Evolutionary conservation across 2,329 filamentous ascomycete genomes (phyloP), one percentile per base, ranked within the genome.

Genomic region (Colletotrichum tropicicola): DNA sequence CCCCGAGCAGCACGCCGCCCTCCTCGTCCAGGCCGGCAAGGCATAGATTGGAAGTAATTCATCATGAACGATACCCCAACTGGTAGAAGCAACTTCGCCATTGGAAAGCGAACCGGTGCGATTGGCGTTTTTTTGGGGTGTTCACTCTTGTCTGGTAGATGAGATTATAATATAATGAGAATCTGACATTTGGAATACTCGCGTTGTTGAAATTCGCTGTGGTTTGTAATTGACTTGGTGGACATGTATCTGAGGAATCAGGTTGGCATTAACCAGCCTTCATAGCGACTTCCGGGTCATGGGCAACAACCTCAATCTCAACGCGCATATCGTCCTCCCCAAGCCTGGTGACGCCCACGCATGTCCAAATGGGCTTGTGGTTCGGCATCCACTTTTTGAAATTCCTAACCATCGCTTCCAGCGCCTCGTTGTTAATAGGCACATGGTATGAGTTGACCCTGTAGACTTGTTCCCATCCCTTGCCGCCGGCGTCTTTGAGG

Each of bases 231-330:
- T n/a, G n/a, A n/a, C n/a, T n/a, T n/a, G n/a, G n/a, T n/a, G n/a
- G n/a, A n/a, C n/a, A n/a, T n/a, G n/a, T n/a, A 13, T 45, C 5
- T 15, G 2, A 12, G 2, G 2, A 15, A 2, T 25, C 13, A 2
- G n/a, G n/a, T 5, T 23, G 43, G 3, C 10, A 8, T 21, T 19
- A 9, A 9, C 19, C 51, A 27, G n/a, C 30, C 5, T 52, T 48
- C 6, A 7, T 13, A 6, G 78, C 78, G 1, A 76, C 78, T 19
- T 82, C 78, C 1, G 68, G 71, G 63, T 79, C 79, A 73, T 83
- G 74, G 1, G 85, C 84, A 8, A 77, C 75, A 9, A 87, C 85
- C 72, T 89, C 87, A 72, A 89, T 85, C 75, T 89, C 87, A 3
- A 89, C 79, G 21, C 77, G 72, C 87, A 89, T 89, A 30, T 78